Evolutionary conservation across 78 protist species (phyloP), one percentile per base, ranked within the genome.

Genomic region (Bodo saltans): DNA sequence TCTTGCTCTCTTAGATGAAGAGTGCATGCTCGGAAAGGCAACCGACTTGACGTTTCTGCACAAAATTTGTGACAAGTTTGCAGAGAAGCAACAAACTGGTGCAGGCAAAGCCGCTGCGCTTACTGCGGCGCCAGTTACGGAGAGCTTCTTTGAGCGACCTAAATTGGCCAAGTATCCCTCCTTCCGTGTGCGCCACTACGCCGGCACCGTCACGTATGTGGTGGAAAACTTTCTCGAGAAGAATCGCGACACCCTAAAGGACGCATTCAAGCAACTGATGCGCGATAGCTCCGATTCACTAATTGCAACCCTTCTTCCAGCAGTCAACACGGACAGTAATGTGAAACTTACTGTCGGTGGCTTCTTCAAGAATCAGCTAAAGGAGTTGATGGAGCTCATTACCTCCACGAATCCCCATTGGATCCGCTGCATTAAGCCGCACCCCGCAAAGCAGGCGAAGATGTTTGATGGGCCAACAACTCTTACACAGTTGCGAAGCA

Each of bases 1-100:
- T 39, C 40, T 96, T 38, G 53, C 93, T 12, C 68, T 95, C 25
- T 86, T 96, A 34, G 97, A 96, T 83, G 95, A 92, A 38, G 89
- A 86, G 68, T 94, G 98, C 83, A 75, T 70, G 37, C 71, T 70
- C 89, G 30, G 91, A 68, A 0, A 80, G 35, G 95, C 90, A 37
- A 89, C 92, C 28, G 98, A 95, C 79, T 78, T 39, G 30, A 79
- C 83, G 78, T 92, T 94, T 72, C 30, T 94, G n/a, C 88, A 93
- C 42, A 90, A 91, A 11, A 73, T 35, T 17, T 12, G 28, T 29
- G 85, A 69, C 74, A 28, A 11, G 68, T 81, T 78, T 35, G 74
- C 72, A 27, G 8, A 70, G 37, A 81, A 81, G 1, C 39, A 69
- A n/a, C n/a, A n/a, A n/a, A n/a, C n/a, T n/a, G n/a, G n/a, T 32